These are phyloP conservation scores for bread wheat (Triticum aestivum) DNA, from an alignment of 176 grass and related monocot genomes.

Conservation along the genomic window DNA sequence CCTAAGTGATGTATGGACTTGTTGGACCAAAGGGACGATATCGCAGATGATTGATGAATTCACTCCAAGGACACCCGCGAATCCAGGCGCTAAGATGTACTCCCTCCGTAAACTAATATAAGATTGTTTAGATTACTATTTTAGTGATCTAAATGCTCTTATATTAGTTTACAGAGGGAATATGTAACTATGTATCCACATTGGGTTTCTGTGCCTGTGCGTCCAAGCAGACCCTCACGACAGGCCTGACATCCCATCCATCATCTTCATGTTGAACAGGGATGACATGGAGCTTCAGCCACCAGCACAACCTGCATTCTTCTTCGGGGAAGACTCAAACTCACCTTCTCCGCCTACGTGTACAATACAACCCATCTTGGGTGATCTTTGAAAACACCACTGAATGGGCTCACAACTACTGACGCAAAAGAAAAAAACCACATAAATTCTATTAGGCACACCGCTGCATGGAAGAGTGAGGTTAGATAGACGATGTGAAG, in stretches of 20 bases:
- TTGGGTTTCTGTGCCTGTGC: conserved; percentile 44
- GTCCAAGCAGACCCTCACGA: conserved; percentile 46
- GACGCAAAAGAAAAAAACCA: neutral
- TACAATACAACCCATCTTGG: neutral
- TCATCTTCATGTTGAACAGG: conserved; percentile 49
- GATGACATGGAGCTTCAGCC: conserved; percentile 32
- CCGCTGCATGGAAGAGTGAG: no score
- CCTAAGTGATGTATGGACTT: conserved; percentile 39
- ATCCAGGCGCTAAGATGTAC: conserved; percentile 9
- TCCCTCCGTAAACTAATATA: no score
- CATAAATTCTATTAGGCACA: no score
- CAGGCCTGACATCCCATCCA: conserved; percentile 44
- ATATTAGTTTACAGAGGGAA: no score
- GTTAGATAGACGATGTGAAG: no score
- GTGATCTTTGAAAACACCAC: conserved; percentile 17
- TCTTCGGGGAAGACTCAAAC: conserved; percentile 8
- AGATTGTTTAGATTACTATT: no score
- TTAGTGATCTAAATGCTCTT: no score
- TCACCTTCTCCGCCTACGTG: conserved; percentile 5
- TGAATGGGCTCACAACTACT: conserved; percentile 35
- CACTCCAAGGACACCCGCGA: conserved; percentile 4
- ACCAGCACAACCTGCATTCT: conserved; percentile 36
- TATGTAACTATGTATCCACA: conserved; percentile 24
- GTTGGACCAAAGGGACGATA: conserved; percentile 30
- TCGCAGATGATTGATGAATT: conserved; percentile 32